Conservation (phyloP, 179 eudicot genomes). For the Spergularia azorica region DNA sequence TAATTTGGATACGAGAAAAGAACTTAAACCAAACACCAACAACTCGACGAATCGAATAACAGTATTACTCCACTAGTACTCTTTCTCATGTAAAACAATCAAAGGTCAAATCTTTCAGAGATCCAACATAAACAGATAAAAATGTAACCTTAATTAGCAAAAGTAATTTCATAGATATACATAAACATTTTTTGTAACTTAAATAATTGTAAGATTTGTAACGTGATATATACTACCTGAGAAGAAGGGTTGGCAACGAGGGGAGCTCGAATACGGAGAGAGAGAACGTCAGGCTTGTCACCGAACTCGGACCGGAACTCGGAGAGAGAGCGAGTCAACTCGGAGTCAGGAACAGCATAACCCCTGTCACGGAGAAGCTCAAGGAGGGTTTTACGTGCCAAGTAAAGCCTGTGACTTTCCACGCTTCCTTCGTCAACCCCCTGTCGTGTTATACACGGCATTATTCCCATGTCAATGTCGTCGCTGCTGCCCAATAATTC, state of each 20-base stretch:
- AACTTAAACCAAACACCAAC: too few species aligned
- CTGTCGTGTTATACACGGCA: background rate
- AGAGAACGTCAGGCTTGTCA: conserved; percentile 25
- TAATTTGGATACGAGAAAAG: too few species aligned
- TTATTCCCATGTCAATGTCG: too few species aligned
- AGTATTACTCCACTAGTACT: too few species aligned
- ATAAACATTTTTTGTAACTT: background rate
- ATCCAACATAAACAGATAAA: background rate
- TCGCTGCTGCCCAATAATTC: background rate
- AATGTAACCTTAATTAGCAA: background rate
- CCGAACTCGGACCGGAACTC: conserved; percentile 37
- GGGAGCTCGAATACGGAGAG: conserved; percentile 32
- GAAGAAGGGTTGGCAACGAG: conserved; percentile 23
- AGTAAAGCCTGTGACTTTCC: conserved; percentile 43
- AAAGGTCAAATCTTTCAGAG: too few species aligned
- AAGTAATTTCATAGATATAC: background rate
- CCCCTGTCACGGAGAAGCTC: conserved; percentile 62
- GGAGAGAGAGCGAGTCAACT: conserved; percentile 29
- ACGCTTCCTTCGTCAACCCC: conserved; percentile 33
- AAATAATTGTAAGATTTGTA: background rate
- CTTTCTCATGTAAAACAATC: too few species aligned
- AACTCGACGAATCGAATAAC: too few species aligned
- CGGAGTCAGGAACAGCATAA: conserved; percentile 31
- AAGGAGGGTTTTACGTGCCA: conserved; percentile 37
- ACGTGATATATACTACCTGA: conserved; percentile 25